Conservation (phyloP, 805 yeast genomes). For the Candida saitoana region DNA sequence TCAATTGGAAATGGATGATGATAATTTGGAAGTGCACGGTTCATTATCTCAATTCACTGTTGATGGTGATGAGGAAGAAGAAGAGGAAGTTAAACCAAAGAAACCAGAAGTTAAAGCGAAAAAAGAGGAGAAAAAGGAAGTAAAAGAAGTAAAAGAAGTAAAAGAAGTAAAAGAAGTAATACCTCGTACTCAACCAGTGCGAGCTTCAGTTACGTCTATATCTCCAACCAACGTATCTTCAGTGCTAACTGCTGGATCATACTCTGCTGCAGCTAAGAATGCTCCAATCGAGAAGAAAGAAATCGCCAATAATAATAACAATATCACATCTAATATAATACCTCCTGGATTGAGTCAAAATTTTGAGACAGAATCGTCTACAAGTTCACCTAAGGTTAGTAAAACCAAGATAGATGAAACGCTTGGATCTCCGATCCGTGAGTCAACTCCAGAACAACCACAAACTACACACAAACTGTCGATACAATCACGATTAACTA, state of each 20-base stretch:
- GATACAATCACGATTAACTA: slow-evolving; percentile 40
- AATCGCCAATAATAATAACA: slow-evolving; percentile 1
- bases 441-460: neutral
- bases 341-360: slow-evolving; percentile 13
- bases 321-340: slow-evolving; percentile 7
- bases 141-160: slow-evolving; percentile 1
- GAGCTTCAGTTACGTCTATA: slow-evolving; percentile 6
- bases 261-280: slow-evolving; percentile 4
- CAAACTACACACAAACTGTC: slow-evolving; percentile 15
- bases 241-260: slow-evolving; percentile 8
- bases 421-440: neutral
- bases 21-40: slow-evolving; percentile 17
- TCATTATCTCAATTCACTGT: slow-evolving; percentile 20
- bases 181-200: slow-evolving; percentile 5
- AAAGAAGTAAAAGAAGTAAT: slow-evolving; percentile 10
- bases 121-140: slow-evolving; percentile 11
- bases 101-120: slow-evolving; percentile 1
- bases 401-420: slow-evolving; percentile 1
- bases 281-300: neutral
- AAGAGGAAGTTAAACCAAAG: slow-evolving; percentile 6
- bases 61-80: slow-evolving; percentile 14
- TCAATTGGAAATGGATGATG: slow-evolving; percentile 62
- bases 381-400: neutral
- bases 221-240: slow-evolving; percentile 11
- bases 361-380: slow-evolving; percentile 5